Evolutionary conservation across 2,329 filamentous ascomycete genomes (phyloP), one percentile per base, ranked within the genome.

Genomic region (Fusarium heterosporum): DNA sequence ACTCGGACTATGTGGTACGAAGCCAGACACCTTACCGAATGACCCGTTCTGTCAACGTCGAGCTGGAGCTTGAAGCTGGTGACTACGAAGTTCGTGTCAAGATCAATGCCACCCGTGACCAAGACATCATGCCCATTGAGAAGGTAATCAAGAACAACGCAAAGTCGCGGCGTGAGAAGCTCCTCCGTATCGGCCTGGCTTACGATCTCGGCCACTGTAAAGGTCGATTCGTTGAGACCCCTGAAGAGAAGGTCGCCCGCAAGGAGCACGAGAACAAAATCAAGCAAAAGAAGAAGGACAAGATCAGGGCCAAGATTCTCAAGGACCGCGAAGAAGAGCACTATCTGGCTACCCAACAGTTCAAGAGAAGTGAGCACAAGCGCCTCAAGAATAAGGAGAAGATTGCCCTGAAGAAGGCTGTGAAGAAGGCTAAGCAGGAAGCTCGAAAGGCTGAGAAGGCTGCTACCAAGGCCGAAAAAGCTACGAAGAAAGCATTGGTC

Each of bases 61-160:
- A 96, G 75, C 83, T 96, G 10, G 83, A 89, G 34, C 86, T 96
- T 26, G 88, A 92, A 19, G 85, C 90, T 0, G 93, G 93, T 12
- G 87, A 85, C 41, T 96, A 96, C 77, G 87, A 87, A 8, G 87
- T 96, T 6, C 83, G 93, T 22, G 85, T 95, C 76, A 93, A 92
- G 74, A 85, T 96, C 58, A 88, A 89, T 9, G 91, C 91, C 3
- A 84, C 84, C 17, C 86, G 90, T n/a, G 75, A 83, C 26, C 78
- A 84, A 10, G 77, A 80, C 1, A 82, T 79, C 2, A 54, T 81
- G 26, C 79, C 81, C 1, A 85, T 91, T 16, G 89, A 93, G 64
- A 85, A 93, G 36, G 87, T 91, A 2, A 86, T 95, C 25, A 85
- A 87, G 48, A 81, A 84, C 9, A 86, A 88, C 55, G 91, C 89